These are phyloP conservation scores for Multifurca ochricompacta DNA, from an alignment of 768 basidiomycete species.

Conservation along the genomic window DNA sequence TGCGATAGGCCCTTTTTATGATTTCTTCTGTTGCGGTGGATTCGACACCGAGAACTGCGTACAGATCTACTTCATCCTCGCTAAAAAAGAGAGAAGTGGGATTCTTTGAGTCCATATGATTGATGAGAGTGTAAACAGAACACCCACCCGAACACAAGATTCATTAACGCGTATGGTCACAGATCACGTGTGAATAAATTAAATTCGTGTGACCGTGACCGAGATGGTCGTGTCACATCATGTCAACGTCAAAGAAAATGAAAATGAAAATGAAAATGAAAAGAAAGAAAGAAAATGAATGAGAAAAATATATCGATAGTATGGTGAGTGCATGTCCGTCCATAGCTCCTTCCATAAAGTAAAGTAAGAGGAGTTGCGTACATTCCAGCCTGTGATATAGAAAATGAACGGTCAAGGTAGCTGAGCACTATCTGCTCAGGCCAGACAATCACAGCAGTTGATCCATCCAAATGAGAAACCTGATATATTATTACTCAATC, in stretches of 20 bases:
- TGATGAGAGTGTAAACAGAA: not conserved
- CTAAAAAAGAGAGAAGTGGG: constrained; percentile 74
- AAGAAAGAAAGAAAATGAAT: no score
- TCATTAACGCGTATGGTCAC: not conserved
- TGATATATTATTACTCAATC: constrained; percentile 46
- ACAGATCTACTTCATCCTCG: constrained; percentile 70
- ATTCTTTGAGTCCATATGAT: constrained; percentile 39
- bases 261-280: no score
- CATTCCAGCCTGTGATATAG: not conserved
- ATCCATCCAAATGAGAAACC: not conserved
- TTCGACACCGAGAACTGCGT: constrained; percentile 57
- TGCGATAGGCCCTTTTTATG: constrained; percentile 80
- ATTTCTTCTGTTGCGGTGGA: constrained; percentile 51
- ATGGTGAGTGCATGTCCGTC: no score
- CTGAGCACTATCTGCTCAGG: not conserved
- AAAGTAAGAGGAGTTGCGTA: no score
- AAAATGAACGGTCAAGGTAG: no score
- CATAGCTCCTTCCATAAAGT: no score
- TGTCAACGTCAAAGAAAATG: no score
- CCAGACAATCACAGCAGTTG: not conserved
- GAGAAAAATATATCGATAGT: no score
- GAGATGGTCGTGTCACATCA: no score
- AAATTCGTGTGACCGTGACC: not conserved
- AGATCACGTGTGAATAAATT: constrained; percentile 3
- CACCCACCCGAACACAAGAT: not conserved